Percentiles rank a stretch among this genome's conserved stretches.
phyloP scores from a whole-genome alignment of 1,139 yeast species.

The Sugiyamaella xylanicola region DNA sequence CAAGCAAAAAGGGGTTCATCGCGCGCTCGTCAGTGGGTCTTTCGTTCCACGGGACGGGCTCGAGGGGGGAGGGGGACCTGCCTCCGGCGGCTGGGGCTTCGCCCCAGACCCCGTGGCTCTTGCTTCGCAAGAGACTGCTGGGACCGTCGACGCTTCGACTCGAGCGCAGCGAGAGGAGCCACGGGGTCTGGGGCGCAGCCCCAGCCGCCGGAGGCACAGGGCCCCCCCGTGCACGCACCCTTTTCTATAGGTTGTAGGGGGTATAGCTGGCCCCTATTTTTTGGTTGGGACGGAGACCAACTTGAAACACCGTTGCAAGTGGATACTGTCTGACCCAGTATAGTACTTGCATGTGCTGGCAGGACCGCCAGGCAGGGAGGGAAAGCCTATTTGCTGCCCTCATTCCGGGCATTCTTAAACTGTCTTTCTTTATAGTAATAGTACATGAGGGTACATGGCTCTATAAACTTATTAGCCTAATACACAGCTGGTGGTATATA shows the following conservation, averaged over 20 bases:
- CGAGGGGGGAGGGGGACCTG: neutral
- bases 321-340: neutral
- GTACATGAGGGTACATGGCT: neutral
- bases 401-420: neutral
- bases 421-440: neutral
- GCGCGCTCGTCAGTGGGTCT: neutral
- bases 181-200: neutral
- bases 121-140: neutral
- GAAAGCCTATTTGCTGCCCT: neutral
- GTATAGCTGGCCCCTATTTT: neutral
- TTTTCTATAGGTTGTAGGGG: neutral
- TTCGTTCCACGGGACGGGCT: neutral
- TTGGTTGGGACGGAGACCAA: neutral
- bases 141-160: neutral
- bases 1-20: neutral
- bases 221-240: neutral
- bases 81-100: neutral
- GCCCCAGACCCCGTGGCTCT: neutral
- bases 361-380: neutral
- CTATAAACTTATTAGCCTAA: neutral
- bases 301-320: constrained; percentile 1
- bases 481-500: neutral
- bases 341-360: neutral
- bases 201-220: neutral
- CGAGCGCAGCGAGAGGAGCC: neutral